These are phyloP conservation scores for Candida freyschussii DNA, from an alignment of 1,139 yeast species.

Conservation along the genomic window DNA sequence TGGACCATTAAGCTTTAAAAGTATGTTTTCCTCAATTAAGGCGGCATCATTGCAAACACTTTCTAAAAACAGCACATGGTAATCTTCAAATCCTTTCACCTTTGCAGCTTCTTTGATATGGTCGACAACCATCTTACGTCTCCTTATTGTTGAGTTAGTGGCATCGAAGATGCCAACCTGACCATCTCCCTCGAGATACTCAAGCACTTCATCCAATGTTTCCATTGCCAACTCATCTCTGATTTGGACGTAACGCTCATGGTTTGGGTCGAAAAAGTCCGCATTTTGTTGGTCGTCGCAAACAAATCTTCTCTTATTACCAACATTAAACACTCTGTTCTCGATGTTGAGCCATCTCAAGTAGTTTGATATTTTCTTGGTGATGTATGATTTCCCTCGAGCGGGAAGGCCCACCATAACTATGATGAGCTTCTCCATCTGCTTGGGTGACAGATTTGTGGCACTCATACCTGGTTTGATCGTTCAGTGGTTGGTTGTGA, in stretches of 20 bases:
- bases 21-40: slow-evolving; percentile 66
- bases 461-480: too few species aligned
- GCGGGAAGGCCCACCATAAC: slow-evolving; percentile 89
- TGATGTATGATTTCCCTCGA: slow-evolving; percentile 80
- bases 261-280: slow-evolving; percentile 14
- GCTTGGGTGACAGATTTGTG: too few species aligned
- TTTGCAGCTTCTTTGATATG: slow-evolving; percentile 32
- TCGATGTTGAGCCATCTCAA: slow-evolving; percentile 81
- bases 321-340: slow-evolving; percentile 77
- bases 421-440: slow-evolving; percentile 52
- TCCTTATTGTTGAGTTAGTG: slow-evolving; percentile 71
- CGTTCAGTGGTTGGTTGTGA: too few species aligned
- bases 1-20: slow-evolving; percentile 78
- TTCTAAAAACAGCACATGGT: slow-evolving; percentile 72
- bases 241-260: slow-evolving; percentile 42
- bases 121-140: slow-evolving; percentile 57
- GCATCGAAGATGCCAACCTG: slow-evolving; percentile 90
- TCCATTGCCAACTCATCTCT: slow-evolving; percentile 88
- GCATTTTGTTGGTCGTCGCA: slow-evolving; percentile 25
- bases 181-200: slow-evolving; percentile 67
- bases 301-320: slow-evolving; percentile 61
- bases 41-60: slow-evolving; percentile 69
- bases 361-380: slow-evolving; percentile 72
- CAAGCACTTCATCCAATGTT: slow-evolving; percentile 68
- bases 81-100: slow-evolving; percentile 35